Evolutionary conservation across 108 stramenopile genomes (phyloP).

Genomic region (Epipyxis sp.): DNA sequence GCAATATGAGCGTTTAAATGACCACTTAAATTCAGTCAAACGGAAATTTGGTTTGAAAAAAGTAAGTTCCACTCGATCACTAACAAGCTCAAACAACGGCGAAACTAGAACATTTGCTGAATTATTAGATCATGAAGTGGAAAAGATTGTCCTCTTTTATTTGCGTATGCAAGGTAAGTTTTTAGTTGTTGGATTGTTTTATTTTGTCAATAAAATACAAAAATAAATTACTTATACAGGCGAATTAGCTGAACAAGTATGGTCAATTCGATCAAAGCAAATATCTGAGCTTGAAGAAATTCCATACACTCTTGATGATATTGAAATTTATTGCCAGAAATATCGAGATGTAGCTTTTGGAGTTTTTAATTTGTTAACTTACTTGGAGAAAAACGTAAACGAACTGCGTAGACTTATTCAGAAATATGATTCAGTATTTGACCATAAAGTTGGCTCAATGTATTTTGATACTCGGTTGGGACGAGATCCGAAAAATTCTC

Average conservation of each 20-base stretch:
- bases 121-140: slow-evolving; percentile 2
- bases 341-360: background rate
- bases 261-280: background rate
- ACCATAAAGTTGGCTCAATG: slow-evolving; percentile 5
- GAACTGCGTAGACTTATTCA: background rate
- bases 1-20: background rate
- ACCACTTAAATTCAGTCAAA: background rate
- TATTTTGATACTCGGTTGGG: slow-evolving; percentile 17
- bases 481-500: background rate
- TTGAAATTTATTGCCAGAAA: background rate
- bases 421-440: slow-evolving; percentile 8
- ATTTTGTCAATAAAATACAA: too few species aligned
- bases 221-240: too few species aligned
- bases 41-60: background rate
- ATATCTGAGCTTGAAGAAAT: background rate
- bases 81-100: too few species aligned
- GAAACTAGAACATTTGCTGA: slow-evolving; percentile 19
- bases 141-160: slow-evolving; percentile 14
- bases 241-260: background rate
- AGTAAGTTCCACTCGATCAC: background rate
- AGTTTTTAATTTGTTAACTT: slow-evolving; percentile 2
- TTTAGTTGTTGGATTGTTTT: too few species aligned
- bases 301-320: background rate
- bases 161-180: background rate
- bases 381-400: background rate